phyloP scores from a whole-genome alignment of 805 yeast genomes.

The Candida pini region DNA sequence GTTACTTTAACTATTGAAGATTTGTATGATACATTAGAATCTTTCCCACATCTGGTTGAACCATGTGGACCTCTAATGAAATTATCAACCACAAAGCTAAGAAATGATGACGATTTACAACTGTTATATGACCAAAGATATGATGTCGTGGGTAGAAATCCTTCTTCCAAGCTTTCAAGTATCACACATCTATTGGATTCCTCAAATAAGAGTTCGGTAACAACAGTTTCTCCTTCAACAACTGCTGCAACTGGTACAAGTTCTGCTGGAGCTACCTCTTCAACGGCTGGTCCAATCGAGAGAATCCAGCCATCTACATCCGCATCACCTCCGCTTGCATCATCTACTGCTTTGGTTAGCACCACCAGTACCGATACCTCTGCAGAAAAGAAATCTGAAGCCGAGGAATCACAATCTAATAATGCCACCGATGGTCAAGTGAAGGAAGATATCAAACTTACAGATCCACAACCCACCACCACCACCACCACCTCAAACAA shows the following conservation, averaged over 20 bases:
- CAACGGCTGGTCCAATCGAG: neutral
- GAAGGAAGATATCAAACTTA: neutral
- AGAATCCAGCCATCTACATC: neutral
- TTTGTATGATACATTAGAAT: constrained; percentile 54
- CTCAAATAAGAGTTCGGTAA: neutral
- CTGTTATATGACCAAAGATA: constrained; percentile 13
- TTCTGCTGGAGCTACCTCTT: neutral
- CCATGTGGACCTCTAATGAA: constrained; percentile 57
- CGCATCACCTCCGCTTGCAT: neutral
- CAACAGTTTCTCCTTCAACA: neutral
- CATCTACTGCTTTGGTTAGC: neutral
- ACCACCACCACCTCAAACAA: neutral
- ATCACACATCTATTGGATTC: neutral
- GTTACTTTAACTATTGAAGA: constrained; percentile 60
- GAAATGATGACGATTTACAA: constrained; percentile 49
- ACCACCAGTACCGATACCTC: no score
- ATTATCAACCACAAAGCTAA: constrained; percentile 42
- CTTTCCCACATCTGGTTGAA: constrained; percentile 64
- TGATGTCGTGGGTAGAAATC: no score
- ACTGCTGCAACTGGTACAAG: neutral
- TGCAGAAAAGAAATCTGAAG: no score
- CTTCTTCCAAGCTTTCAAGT: constrained; percentile 8
- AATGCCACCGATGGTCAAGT: neutral
- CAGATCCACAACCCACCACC: neutral
- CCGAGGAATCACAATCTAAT: neutral